Conservation (phyloP, 352 stramenopile genomes). For the Globisporangium middletonii region DNA sequence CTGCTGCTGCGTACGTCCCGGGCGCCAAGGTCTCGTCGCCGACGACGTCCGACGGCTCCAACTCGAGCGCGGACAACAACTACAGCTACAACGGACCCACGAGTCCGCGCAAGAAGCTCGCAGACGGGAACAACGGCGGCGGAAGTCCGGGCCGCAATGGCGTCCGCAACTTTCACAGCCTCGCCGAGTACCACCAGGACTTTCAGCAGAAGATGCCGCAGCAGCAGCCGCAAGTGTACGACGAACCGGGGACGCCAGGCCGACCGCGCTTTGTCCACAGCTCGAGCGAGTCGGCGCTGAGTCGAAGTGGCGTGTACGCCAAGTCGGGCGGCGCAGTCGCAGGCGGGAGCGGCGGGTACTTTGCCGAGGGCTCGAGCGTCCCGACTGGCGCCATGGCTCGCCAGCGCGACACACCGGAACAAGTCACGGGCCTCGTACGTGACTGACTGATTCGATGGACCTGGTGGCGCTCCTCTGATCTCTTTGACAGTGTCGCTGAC, state of each 20-base stretch:
- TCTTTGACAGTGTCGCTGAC: not conserved
- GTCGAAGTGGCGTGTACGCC: conserved; percentile 10
- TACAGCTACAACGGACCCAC: conserved; percentile 32
- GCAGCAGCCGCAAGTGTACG: conserved; percentile 10
- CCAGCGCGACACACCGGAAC: conserved; percentile 28
- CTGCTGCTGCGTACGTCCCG: conserved; percentile 26
- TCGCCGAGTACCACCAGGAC: conserved; percentile 37
- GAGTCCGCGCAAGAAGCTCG: conserved; percentile 18
- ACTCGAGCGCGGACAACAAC: conserved; percentile 73
- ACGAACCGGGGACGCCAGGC: not conserved
- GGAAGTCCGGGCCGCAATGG: conserved; percentile 35
- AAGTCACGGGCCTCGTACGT: conserved; percentile 45
- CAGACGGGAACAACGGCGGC: conserved; percentile 28
- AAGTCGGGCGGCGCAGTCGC: conserved; percentile 1
- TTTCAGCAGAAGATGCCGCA: conserved; percentile 19
- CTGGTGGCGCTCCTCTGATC: not conserved
- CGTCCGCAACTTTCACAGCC: conserved; percentile 15
- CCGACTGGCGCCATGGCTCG: conserved; percentile 24
- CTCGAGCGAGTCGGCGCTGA: conserved; percentile 13
- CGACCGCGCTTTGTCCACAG: conserved; percentile 8
- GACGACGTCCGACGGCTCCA: conserved; percentile 73
- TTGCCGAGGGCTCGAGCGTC: conserved; percentile 22
- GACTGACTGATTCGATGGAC: not conserved
- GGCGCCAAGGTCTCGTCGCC: conserved; percentile 45
- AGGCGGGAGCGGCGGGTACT: conserved; percentile 19